Evolutionary conservation across 2,329 filamentous ascomycete species (phyloP).

Genomic region (Pezicula carpinea): DNA sequence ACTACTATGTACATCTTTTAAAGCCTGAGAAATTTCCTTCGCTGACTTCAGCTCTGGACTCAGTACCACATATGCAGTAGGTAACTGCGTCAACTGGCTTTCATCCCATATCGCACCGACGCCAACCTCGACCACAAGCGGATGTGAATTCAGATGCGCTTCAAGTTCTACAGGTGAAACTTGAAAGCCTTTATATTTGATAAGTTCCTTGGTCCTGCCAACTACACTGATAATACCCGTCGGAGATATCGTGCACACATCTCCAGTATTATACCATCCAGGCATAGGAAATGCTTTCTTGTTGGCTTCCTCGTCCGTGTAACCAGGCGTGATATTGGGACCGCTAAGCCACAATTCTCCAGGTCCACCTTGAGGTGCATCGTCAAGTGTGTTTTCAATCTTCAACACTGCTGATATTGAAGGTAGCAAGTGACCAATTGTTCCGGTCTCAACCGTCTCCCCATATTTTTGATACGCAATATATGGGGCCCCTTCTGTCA

Average conservation of each 20-base stretch:
- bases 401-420: conserved; percentile 36
- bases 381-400: conserved; percentile 32
- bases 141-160: conserved; percentile 36
- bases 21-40: too few species aligned
- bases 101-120: conserved; percentile 40
- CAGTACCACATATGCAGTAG: conserved; percentile 54
- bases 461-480: conserved; percentile 35
- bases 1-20: too few species aligned
- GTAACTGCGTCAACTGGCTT: conserved; percentile 44
- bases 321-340: conserved; percentile 38
- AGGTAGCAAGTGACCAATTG: conserved; percentile 33
- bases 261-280: conserved; percentile 42
- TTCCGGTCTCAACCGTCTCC: conserved; percentile 29
- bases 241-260: conserved; percentile 30
- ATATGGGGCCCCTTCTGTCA: conserved; percentile 41
- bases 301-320: conserved; percentile 35
- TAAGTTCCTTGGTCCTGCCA: conserved; percentile 32
- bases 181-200: conserved; percentile 46
- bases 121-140: conserved; percentile 36
- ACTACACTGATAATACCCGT: too few species aligned
- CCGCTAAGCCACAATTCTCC: conserved; percentile 41
- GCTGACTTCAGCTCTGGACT: neutral
- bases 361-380: conserved; percentile 31
- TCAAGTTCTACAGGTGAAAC: conserved; percentile 45
- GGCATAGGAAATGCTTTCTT: conserved; percentile 34